Percentiles rank a stretch among this genome's conserved stretches.
phyloP scores from a whole-genome alignment of 495 filamentous ascomycete genomes.

The Hypoxylon fragiforme region DNA sequence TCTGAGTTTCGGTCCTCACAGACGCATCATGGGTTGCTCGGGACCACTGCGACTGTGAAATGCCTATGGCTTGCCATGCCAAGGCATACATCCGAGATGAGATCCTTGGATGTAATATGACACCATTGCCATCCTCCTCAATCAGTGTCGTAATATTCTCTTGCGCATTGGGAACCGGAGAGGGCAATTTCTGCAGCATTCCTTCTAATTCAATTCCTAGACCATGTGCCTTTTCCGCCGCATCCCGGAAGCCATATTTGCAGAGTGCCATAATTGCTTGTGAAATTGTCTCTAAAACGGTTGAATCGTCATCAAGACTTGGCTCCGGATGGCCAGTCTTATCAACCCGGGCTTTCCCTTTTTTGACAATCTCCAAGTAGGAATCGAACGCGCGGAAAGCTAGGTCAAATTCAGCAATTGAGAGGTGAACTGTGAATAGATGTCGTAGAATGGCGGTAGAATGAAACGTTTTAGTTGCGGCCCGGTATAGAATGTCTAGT shows the following conservation, averaged over 20 bases:
- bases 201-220: constrained; percentile 67
- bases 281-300: constrained; percentile 71
- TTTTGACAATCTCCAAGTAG: constrained; percentile 82
- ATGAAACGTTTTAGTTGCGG: constrained; percentile 90
- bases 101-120: constrained; percentile 48
- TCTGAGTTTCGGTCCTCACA: constrained; percentile 66
- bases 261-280: constrained; percentile 81
- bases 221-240: constrained; percentile 74
- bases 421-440: constrained; percentile 83
- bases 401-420: constrained; percentile 84
- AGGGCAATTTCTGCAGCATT: constrained; percentile 52
- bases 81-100: constrained; percentile 60
- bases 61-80: constrained; percentile 79
- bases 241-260: constrained; percentile 70
- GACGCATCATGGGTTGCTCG: constrained; percentile 73
- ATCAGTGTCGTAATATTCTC: constrained; percentile 32
- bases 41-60: constrained; percentile 84
- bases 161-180: constrained; percentile 23
- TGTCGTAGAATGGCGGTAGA: constrained; percentile 84
- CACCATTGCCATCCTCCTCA: constrained; percentile 40
- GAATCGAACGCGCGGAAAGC: constrained; percentile 86
- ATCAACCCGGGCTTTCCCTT: constrained; percentile 75
- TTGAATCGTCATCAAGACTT: constrained; percentile 75
- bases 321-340: constrained; percentile 74
- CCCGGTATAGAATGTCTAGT: constrained; percentile 82